Conservation (phyloP, 1,284 basidiomycete genomes). For the Naganishia albida region DNA sequence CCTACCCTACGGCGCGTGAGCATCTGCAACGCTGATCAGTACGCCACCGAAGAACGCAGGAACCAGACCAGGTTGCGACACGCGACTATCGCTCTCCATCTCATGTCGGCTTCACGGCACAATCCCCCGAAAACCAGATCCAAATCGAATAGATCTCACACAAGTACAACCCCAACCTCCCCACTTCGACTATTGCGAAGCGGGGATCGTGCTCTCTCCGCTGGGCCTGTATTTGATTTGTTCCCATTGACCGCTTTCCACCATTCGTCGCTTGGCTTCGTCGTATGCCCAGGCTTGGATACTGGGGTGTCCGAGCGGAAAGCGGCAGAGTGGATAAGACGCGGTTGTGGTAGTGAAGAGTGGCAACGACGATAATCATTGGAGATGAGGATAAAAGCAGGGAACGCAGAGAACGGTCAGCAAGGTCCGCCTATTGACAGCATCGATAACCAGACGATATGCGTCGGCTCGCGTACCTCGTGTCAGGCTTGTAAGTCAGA, state of each 20-base stretch:
- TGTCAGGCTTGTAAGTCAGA: slow-evolving; percentile 93
- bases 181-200: slow-evolving; percentile 4
- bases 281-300: slow-evolving; percentile 86
- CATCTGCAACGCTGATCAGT: too few species aligned
- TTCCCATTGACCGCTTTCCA: slow-evolving; percentile 76
- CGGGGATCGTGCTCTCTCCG: slow-evolving; percentile 18
- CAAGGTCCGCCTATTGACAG: neutral
- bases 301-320: slow-evolving; percentile 54
- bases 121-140: neutral
- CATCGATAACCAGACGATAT: neutral
- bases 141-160: neutral
- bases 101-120: too few species aligned
- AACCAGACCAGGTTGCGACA: too few species aligned
- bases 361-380: neutral
- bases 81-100: too few species aligned
- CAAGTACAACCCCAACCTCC: slow-evolving; percentile 1
- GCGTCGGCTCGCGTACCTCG: slow-evolving; percentile 66
- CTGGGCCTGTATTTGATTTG: slow-evolving; percentile 66
- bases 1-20: too few species aligned
- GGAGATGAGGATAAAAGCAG: neutral
- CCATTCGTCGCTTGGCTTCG: slow-evolving; percentile 84
- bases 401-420: neutral
- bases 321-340: neutral
- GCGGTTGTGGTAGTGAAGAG: neutral
- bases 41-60: too few species aligned